Conservation (phyloP, 352 stramenopile species). For the Globisporangium radiosum region DNA sequence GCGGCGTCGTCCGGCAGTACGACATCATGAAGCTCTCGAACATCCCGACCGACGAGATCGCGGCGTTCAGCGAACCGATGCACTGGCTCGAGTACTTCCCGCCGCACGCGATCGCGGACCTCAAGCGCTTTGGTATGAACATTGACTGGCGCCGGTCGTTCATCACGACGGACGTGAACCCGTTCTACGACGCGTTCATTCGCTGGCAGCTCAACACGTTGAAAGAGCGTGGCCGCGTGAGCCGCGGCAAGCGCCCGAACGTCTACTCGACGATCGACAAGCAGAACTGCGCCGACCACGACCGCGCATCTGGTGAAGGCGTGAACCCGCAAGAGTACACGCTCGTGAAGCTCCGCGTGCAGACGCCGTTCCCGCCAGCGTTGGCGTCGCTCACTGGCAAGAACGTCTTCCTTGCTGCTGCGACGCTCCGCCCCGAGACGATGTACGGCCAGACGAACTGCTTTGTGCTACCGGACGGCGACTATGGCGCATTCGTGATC, state of each 20-base stretch:
- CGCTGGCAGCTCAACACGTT: conserved; percentile 99
- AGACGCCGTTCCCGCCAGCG: conserved; percentile 76
- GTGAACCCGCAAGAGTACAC: conserved; percentile 99
- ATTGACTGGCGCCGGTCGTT: conserved; percentile 99
- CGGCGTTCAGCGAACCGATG: conserved; percentile 95
- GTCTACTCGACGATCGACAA: conserved; percentile 98
- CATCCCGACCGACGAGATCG: conserved; percentile 93
- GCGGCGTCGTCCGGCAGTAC: conserved; percentile 96
- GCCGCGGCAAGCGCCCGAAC: conserved; percentile 96
- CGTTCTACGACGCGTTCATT: conserved; percentile 99
- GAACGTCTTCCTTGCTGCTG: conserved; percentile 96
- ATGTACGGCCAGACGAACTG: conserved; percentile 99
- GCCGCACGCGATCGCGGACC: conserved; percentile 93
- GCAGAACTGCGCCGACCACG: conserved; percentile 99
- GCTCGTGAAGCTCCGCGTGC: conserved; percentile 95
- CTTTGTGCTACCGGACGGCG: conserved; percentile 97
- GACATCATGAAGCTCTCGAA: conserved; percentile 96
- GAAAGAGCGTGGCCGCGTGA: conserved; percentile 83
- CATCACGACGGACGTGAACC: conserved; percentile 99
- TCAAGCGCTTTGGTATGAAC: conserved; percentile 95
- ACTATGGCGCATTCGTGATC: conserved; percentile 98
- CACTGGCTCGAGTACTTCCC: conserved; percentile 99
- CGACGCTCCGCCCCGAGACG: conserved; percentile 98
- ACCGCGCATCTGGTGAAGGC: conserved; percentile 96
- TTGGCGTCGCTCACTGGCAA: conserved; percentile 73